Conservation (phyloP, 805 yeast species). For the Teunomyces cretensis region DNA sequence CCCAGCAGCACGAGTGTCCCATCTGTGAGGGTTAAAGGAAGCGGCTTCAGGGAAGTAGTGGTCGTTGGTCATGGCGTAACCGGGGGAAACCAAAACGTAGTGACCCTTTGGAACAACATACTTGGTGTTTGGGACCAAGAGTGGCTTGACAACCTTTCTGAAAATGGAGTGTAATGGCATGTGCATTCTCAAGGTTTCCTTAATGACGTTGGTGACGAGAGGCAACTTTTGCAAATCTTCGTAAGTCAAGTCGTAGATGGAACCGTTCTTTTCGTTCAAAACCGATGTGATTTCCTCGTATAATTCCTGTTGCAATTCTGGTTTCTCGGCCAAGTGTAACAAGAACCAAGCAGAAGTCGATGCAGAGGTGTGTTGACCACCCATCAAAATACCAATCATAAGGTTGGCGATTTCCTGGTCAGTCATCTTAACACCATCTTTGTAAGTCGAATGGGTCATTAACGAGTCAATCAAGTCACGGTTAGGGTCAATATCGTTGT, state of each 20-base stretch:
- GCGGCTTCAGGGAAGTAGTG: conserved; percentile 76
- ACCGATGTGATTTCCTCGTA: conserved; percentile 71
- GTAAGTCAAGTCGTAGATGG: conserved; percentile 60
- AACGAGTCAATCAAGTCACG: conserved; percentile 89
- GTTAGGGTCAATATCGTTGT: conserved; percentile 70
- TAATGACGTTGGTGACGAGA: conserved; percentile 75
- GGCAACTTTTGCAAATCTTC: conserved; percentile 84
- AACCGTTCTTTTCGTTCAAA: conserved; percentile 42
- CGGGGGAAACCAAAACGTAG: conserved; percentile 90
- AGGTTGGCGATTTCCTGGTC: conserved; percentile 93
- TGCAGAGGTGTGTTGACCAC: conserved; percentile 98
- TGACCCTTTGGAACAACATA: conserved; percentile 88
- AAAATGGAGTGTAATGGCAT: conserved; percentile 95
- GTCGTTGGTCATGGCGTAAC: conserved; percentile 78
- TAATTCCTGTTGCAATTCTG: conserved; percentile 80
- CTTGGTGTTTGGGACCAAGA: conserved; percentile 74
- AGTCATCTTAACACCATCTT: conserved; percentile 92
- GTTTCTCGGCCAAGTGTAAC: conserved; percentile 85
- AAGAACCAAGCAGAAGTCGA: conserved; percentile 95
- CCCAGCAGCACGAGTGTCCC: conserved; percentile 44
- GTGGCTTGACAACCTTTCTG: conserved; percentile 79
- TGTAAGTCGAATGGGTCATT: conserved; percentile 79
- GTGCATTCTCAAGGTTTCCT: conserved; percentile 93
- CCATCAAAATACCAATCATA: conserved; percentile 95
- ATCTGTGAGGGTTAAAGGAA: conserved; percentile 81